Evolutionary conservation across 1,139 yeast species (phyloP).

Genomic region (Hansenula anomala): DNA sequence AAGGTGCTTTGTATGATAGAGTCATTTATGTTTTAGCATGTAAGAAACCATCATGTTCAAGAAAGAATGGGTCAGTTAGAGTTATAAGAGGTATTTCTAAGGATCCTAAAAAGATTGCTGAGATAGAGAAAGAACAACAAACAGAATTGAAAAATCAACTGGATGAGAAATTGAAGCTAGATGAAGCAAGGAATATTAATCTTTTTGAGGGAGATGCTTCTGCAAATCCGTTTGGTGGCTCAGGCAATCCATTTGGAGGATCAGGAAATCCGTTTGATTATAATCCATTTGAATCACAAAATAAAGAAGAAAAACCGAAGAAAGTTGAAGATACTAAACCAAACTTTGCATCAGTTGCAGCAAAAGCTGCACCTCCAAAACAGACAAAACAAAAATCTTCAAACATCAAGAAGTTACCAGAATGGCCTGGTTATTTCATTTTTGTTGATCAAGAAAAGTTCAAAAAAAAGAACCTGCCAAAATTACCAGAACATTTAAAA

Average conservation of each 20-base stretch:
- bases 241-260: conserved; percentile 27
- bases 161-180: conserved; percentile 38
- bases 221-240: conserved; percentile 28
- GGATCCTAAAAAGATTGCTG: conserved; percentile 44
- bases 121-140: conserved; percentile 35
- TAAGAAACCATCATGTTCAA: conserved; percentile 54
- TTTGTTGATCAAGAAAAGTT: conserved; percentile 67
- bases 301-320: conserved; percentile 3
- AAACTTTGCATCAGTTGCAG: conserved; percentile 18
- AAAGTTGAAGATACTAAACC: conserved; percentile 5
- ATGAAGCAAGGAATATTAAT: conserved; percentile 34
- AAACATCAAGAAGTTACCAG: conserved; percentile 31
- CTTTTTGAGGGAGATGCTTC: conserved; percentile 29
- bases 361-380: conserved; percentile 20
- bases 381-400: conserved; percentile 18
- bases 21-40: conserved; percentile 79
- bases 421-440: conserved; percentile 59
- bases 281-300: conserved; percentile 26
- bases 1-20: conserved; percentile 70
- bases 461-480: conserved; percentile 28
- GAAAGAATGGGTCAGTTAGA: conserved; percentile 63
- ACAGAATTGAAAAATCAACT: conserved; percentile 32
- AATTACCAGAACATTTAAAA: conserved; percentile 41
- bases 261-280: neutral
- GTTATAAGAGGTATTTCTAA: conserved; percentile 72